These are phyloP conservation scores for Jamesozyma jinghongensis DNA, from an alignment of 805 yeast species.

Conservation along the genomic window DNA sequence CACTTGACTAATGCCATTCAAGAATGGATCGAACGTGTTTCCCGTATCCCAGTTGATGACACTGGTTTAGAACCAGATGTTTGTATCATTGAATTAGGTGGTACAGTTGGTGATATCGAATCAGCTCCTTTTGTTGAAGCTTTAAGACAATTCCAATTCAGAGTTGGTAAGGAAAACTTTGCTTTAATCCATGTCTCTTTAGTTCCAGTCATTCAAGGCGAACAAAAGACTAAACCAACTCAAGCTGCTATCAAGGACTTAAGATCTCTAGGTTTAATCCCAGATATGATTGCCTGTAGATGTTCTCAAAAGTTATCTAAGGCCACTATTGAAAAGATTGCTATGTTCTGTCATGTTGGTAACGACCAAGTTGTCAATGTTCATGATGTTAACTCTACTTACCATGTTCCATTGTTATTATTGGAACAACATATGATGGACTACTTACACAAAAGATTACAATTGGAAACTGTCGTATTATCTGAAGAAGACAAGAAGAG, in stretches of 20 bases:
- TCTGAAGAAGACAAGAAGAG: conserved; percentile 43
- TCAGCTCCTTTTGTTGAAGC: conserved; percentile 99
- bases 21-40: conserved; percentile 95
- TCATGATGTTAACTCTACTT: conserved; percentile 92
- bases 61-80: conserved; percentile 87
- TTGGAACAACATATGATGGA: conserved; percentile 78
- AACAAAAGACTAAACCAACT: conserved; percentile 98
- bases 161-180: conserved; percentile 89
- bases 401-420: conserved; percentile 90
- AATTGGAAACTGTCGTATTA: conserved; percentile 41
- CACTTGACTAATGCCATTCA: conserved; percentile 96
- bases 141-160: conserved; percentile 94
- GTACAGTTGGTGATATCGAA: conserved; percentile 99
- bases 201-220: conserved; percentile 97
- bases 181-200: conserved; percentile 93
- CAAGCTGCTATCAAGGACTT: conserved; percentile 98
- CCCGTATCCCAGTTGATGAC: conserved; percentile 84
- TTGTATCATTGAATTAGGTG: conserved; percentile 96
- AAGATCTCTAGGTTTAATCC: conserved; percentile 88
- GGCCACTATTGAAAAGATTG: conserved; percentile 88
- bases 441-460: conserved; percentile 60
- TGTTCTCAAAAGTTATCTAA: conserved; percentile 75
- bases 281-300: conserved; percentile 97
- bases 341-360: conserved; percentile 98
- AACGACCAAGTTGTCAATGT: conserved; percentile 96